These are phyloP conservation scores for Hygrophila difformis DNA, from an alignment of 257 asterid genomes.

Conservation along the genomic window DNA sequence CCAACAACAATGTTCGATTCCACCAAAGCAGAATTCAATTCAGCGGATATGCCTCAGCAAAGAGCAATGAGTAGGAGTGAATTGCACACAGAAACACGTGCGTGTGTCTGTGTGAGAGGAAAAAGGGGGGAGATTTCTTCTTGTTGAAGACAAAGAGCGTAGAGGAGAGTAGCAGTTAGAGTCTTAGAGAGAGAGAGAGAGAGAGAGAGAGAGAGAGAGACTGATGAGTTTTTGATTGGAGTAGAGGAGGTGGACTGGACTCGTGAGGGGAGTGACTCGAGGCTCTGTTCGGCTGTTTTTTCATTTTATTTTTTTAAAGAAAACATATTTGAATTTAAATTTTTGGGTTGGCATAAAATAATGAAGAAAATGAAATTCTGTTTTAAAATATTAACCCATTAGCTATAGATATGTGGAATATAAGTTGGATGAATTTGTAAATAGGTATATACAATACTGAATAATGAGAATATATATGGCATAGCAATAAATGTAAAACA, in stretches of 20 bases:
- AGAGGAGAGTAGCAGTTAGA: conserved; percentile 35
- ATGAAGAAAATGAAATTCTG: too few relatives aligned
- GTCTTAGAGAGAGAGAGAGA: too few relatives aligned
- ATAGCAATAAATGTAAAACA: too few relatives aligned
- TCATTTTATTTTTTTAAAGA: conserved; percentile 8
- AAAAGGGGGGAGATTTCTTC: conserved; percentile 25
- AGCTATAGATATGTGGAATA: too few relatives aligned
- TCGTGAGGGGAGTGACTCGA: conserved; percentile 23
- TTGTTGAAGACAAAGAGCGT: conserved; percentile 49
- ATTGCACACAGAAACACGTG: conserved; percentile 23
- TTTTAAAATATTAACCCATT: too few relatives aligned
- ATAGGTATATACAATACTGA: too few relatives aligned
- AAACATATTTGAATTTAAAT: conserved; percentile 29
- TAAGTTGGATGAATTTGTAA: too few relatives aligned
- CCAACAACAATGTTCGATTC: conserved; percentile 28
- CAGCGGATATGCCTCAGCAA: conserved; percentile 30
- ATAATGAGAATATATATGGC: too few relatives aligned
- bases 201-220: too few relatives aligned
- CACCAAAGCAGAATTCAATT: conserved; percentile 24
- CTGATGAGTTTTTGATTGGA: conserved; percentile 17
- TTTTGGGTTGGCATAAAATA: conserved; percentile 16
- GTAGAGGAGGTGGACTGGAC: conserved; percentile 21
- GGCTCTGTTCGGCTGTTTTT: conserved; percentile 4
- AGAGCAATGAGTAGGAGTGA: conserved; percentile 8
- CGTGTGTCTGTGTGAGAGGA: conserved; percentile 17